A percentile compares a stretch with the other conserved stretches of the same genome.
Evolutionary conservation across 2,329 filamentous ascomycete genomes (phyloP).

Genomic region (Atkinsonella hypoxylon): DNA sequence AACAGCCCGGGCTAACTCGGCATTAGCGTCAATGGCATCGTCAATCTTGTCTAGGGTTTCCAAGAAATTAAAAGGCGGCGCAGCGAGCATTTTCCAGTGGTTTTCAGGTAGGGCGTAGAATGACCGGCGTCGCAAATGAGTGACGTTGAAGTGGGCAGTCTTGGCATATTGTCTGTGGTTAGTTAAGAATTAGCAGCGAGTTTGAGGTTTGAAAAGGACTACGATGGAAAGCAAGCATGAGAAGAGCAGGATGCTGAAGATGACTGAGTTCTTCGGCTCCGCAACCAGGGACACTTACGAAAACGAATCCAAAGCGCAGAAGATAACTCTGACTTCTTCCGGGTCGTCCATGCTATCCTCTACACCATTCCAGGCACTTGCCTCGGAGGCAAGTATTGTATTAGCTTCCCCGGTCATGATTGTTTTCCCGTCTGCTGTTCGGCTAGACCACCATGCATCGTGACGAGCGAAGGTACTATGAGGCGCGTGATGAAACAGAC

Average conservation of each 20-base stretch:
- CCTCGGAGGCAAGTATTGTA: constrained; percentile 10
- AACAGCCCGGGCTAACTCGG: constrained; percentile 69
- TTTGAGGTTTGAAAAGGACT: too few relatives aligned
- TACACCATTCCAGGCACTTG: constrained; percentile 44
- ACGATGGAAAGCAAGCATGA: too few relatives aligned
- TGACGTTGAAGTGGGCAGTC: constrained; percentile 78
- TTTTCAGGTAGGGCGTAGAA: constrained; percentile 81
- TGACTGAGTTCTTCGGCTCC: neutral
- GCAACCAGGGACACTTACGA: constrained; percentile 43
- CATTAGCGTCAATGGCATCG: constrained; percentile 79
- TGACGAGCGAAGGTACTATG: neutral
- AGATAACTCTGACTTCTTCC: constrained; percentile 70
- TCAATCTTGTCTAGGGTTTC: constrained; percentile 70
- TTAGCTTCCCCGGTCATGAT: constrained; percentile 2
- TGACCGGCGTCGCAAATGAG: constrained; percentile 77
- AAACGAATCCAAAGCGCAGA: constrained; percentile 78
- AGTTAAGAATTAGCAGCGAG: too few relatives aligned
- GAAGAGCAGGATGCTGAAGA: neutral
- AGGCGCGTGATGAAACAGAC: neutral
- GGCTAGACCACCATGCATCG: constrained; percentile 1
- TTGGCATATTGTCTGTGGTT: constrained; percentile 64
- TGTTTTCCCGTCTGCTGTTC: neutral
- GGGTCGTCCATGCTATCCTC: constrained; percentile 59
- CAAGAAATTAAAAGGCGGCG: constrained; percentile 71
- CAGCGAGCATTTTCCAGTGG: constrained; percentile 75